These are phyloP conservation scores for Zygoascus flipseniorum DNA, from an alignment of 805 yeast genomes.

Conservation along the genomic window DNA sequence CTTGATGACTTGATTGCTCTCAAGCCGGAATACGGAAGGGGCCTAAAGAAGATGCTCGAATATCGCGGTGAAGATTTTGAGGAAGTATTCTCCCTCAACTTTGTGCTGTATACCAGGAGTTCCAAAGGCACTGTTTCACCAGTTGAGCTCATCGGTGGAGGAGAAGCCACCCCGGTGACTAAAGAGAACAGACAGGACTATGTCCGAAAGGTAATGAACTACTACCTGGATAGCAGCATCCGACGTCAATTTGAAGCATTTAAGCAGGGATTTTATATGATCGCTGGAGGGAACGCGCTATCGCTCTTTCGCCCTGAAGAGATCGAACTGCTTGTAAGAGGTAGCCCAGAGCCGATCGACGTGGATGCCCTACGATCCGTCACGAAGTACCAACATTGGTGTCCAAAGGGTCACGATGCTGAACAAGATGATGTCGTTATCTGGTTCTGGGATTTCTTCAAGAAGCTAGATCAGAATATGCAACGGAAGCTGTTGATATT, in stretches of 20 bases:
- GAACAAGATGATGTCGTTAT: slow-evolving; percentile 35
- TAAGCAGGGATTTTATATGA: slow-evolving; percentile 61
- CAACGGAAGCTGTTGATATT: slow-evolving; percentile 64
- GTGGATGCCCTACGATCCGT: slow-evolving; percentile 57
- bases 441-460: slow-evolving; percentile 88
- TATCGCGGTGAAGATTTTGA: slow-evolving; percentile 36
- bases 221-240: slow-evolving; percentile 50
- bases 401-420: slow-evolving; percentile 30
- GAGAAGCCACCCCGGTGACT: slow-evolving; percentile 48
- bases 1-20: slow-evolving; percentile 60
- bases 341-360: slow-evolving; percentile 66
- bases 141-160: slow-evolving; percentile 49
- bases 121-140: slow-evolving; percentile 39
- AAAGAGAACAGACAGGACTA: slow-evolving; percentile 49
- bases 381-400: slow-evolving; percentile 68
- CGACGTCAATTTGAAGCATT: slow-evolving; percentile 48
- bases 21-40: slow-evolving; percentile 57
- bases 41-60: slow-evolving; percentile 40
- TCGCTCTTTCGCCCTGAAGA: slow-evolving; percentile 75
- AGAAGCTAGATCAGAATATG: slow-evolving; percentile 33
- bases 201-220: slow-evolving; percentile 54
- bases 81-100: slow-evolving; percentile 45
- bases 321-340: slow-evolving; percentile 68
- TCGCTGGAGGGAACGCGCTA: slow-evolving; percentile 75
- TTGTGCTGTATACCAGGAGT: slow-evolving; percentile 47